Evolutionary conservation across 2,329 filamentous ascomycete genomes (phyloP).

Genomic region (Tolypocladium album): DNA sequence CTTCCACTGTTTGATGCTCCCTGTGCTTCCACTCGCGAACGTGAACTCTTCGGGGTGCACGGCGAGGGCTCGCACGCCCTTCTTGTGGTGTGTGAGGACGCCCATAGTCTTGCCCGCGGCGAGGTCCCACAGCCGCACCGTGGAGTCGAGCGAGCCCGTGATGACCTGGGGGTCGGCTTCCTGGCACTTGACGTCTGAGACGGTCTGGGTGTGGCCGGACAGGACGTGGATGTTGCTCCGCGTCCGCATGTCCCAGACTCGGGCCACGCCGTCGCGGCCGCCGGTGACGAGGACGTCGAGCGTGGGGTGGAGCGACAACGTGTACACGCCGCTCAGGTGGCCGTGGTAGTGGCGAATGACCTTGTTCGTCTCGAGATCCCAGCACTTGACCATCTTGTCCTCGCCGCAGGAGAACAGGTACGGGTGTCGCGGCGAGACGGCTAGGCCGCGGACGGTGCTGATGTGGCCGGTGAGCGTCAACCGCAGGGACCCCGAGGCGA

Average conservation of each 20-base stretch:
- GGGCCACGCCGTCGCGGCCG: slow-evolving; percentile 83
- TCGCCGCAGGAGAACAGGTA: slow-evolving; percentile 97
- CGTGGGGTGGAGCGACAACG: slow-evolving; percentile 83
- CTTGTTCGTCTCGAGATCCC: slow-evolving; percentile 99
- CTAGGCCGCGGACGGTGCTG: slow-evolving; percentile 82
- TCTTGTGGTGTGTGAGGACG: slow-evolving; percentile 96
- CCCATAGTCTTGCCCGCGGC: slow-evolving; percentile 95
- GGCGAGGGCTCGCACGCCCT: slow-evolving; percentile 78
- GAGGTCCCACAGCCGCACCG: slow-evolving; percentile 87
- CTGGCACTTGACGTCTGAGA: slow-evolving; percentile 83
- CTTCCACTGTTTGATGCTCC: slow-evolving; percentile 98
- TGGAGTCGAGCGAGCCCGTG: slow-evolving; percentile 82
- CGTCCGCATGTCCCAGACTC: slow-evolving; percentile 98
- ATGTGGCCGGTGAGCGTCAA: slow-evolving; percentile 91
- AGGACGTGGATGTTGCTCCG: slow-evolving; percentile 92
- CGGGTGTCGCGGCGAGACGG: slow-evolving; percentile 85
- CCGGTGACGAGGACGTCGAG: slow-evolving; percentile 92
- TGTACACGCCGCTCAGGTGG: slow-evolving; percentile 92
- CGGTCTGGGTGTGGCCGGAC: slow-evolving; percentile 79
- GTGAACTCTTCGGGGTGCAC: slow-evolving; percentile 88
- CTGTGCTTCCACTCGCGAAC: slow-evolving; percentile 84
- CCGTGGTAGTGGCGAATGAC: slow-evolving; percentile 97
- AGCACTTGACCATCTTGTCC: slow-evolving; percentile 99
- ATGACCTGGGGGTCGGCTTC: slow-evolving; percentile 96
- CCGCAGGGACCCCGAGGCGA: slow-evolving; percentile 74